Conservation (phyloP, 2,329 filamentous ascomycete genomes). For the Pseudomassariella vexata region DNA sequence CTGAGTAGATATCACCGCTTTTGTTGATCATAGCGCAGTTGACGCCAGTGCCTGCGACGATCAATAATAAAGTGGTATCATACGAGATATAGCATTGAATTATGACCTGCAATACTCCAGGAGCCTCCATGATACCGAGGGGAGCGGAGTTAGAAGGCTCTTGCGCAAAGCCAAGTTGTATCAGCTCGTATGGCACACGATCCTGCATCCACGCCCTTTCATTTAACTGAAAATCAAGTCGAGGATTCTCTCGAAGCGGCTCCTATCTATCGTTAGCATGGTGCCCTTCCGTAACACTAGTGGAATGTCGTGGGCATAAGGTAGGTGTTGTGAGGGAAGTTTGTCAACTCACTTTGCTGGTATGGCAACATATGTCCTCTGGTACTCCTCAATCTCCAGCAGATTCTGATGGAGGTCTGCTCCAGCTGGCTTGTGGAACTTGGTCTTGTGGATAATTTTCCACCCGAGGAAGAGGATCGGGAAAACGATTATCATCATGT, state of each 20-base stretch:
- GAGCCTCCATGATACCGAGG: too few species aligned
- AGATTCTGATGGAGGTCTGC: constrained; percentile 59
- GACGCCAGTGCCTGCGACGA: too few species aligned
- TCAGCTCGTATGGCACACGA: too few species aligned
- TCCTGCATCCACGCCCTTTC: too few species aligned
- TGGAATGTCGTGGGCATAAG: background rate
- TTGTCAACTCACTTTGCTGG: constrained; percentile 44
- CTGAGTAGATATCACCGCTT: too few species aligned
- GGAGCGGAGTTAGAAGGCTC: too few species aligned
- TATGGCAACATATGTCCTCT: constrained; percentile 49
- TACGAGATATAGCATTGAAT: too few species aligned
- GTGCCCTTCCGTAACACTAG: background rate
- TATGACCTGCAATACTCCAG: too few species aligned
- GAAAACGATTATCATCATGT: constrained; percentile 68
- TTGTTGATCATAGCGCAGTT: too few species aligned
- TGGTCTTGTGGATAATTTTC: constrained; percentile 64
- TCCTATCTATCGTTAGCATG: constrained; percentile 2
- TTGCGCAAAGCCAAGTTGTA: too few species aligned
- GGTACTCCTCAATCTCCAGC: constrained; percentile 64
- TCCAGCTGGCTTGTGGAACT: constrained; percentile 47
- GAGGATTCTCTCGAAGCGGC: constrained; percentile 3
- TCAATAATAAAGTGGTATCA: too few species aligned
- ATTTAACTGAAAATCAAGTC: constrained; percentile 5
- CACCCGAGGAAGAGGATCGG: constrained; percentile 64
- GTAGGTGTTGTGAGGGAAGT: too few species aligned